Evolutionary conservation across 305 asterid species (phyloP).

Genomic region (Striga hermonthica): DNA sequence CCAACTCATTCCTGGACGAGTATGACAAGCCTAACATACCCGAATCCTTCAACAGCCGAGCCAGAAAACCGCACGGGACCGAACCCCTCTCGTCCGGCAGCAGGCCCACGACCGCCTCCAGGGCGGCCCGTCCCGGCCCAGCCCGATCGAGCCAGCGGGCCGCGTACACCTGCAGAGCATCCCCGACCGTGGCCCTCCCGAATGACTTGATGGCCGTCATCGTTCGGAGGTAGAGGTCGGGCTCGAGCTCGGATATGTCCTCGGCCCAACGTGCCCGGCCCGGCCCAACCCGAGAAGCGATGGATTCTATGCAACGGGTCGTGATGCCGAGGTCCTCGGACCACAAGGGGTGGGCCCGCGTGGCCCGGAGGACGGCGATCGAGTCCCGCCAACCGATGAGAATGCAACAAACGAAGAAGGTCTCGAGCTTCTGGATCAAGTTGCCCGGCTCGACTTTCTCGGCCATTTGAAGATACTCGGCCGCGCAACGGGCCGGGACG

Average conservation of each 20-base stretch:
- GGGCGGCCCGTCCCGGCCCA: constrained; percentile 34
- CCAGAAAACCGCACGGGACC: constrained; percentile 65
- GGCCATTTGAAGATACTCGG: constrained; percentile 58
- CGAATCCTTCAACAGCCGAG: constrained; percentile 59
- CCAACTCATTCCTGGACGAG: constrained; percentile 68
- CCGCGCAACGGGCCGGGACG: constrained; percentile 45
- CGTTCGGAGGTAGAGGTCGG: constrained; percentile 84
- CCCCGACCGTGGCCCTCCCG: constrained; percentile 72
- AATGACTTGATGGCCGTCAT: constrained; percentile 68
- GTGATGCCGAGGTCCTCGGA: constrained; percentile 51
- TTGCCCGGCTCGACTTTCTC: constrained; percentile 53
- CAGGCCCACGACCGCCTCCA: constrained; percentile 68
- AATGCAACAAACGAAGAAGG: constrained; percentile 51
- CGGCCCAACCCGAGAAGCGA: constrained; percentile 59
- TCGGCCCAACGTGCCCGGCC: constrained; percentile 94
- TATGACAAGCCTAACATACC: constrained; percentile 53
- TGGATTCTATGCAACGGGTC: constrained; percentile 42
- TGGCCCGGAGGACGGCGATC: constrained; percentile 45
- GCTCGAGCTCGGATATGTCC: constrained; percentile 70
- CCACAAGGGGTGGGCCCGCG: constrained; percentile 32
- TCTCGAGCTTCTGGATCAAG: constrained; percentile 45
- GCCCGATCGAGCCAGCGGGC: constrained; percentile 57
- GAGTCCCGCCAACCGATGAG: constrained; percentile 57
- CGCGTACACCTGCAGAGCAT: constrained; percentile 69
- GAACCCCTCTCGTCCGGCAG: constrained; percentile 62